These are phyloP conservation scores for Solanum arcanum DNA, from an alignment of 257 asterid genomes.

Conservation along the genomic window DNA sequence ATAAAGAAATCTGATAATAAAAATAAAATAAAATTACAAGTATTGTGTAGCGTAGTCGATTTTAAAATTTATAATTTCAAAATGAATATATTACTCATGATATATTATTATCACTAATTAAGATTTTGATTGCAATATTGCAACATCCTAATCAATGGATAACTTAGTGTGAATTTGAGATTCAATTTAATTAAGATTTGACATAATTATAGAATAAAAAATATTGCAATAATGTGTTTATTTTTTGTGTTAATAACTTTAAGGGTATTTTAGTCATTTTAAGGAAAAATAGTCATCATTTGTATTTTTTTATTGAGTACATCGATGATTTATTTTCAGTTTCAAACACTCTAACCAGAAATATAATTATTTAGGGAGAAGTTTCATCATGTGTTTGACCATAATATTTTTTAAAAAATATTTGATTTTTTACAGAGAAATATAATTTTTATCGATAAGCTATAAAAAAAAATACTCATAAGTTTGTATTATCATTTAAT, in stretches of 20 bases:
- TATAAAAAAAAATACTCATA: neutral
- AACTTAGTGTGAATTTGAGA: neutral
- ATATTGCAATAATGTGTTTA: neutral
- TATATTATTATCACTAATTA: too few relatives aligned
- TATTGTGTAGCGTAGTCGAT: too few relatives aligned
- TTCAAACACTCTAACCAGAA: too few relatives aligned
- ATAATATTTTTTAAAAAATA: too few relatives aligned
- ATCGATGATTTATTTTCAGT: neutral
- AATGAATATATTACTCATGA: too few relatives aligned
- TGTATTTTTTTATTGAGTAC: neutral
- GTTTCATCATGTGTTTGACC: neutral
- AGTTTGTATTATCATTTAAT: neutral
- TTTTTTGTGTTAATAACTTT: too few relatives aligned
- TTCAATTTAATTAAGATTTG: too few relatives aligned
- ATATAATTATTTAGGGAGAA: neutral
- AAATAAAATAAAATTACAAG: too few relatives aligned
- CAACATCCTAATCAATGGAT: neutral
- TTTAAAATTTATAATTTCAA: too few relatives aligned
- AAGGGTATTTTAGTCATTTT: neutral
- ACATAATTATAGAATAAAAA: too few relatives aligned
- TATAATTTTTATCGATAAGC: neutral
- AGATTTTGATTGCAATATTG: neutral
- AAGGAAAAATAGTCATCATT: too few relatives aligned
- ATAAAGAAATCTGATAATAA: too few relatives aligned
- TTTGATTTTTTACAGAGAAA: neutral